Conservation (phyloP, 2,329 filamentous ascomycete species). For the Capronia americana region DNA sequence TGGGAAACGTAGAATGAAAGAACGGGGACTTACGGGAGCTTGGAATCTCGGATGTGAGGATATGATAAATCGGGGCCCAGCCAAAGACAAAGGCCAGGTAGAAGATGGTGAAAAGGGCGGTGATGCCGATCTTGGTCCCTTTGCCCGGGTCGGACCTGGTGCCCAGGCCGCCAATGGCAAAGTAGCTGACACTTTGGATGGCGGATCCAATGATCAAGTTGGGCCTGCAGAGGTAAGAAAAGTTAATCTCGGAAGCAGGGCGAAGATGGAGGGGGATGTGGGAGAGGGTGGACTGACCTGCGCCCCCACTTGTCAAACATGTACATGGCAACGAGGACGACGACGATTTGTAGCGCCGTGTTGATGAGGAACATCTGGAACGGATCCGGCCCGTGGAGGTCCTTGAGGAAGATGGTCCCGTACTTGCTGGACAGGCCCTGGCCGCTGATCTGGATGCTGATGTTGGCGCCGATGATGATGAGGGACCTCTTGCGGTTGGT, state of each 20-base stretch:
- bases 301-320: slow-evolving; percentile 28
- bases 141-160: slow-evolving; percentile 15
- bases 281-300: slow-evolving; percentile 28
- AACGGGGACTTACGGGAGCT: slow-evolving; percentile 17
- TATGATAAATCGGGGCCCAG: slow-evolving; percentile 31
- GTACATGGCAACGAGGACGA: slow-evolving; percentile 22
- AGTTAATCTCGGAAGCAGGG: slow-evolving; percentile 21
- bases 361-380: slow-evolving; percentile 26
- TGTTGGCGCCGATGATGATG: slow-evolving; percentile 27
- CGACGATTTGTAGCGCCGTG: slow-evolving; percentile 18
- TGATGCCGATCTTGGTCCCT: slow-evolving; percentile 26
- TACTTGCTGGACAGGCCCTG: slow-evolving; percentile 24
- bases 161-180: slow-evolving; percentile 33
- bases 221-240: slow-evolving; percentile 19
- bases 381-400: slow-evolving; percentile 16
- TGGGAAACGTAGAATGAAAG: not conserved
- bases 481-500: slow-evolving; percentile 25
- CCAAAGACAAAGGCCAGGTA: slow-evolving; percentile 22
- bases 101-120: slow-evolving; percentile 27
- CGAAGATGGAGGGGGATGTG: slow-evolving; percentile 14
- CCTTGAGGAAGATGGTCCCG: slow-evolving; percentile 31
- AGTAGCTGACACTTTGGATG: slow-evolving; percentile 26
- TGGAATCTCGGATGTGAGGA: slow-evolving; percentile 36
- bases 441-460: slow-evolving; percentile 28
- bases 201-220: slow-evolving; percentile 28